A percentile compares a stretch with the other conserved stretches of the same genome.
These are phyloP conservation scores for Alternaria sp. DNA, from an alignment of 2,329 filamentous ascomycete species.

Conservation along the genomic window DNA sequence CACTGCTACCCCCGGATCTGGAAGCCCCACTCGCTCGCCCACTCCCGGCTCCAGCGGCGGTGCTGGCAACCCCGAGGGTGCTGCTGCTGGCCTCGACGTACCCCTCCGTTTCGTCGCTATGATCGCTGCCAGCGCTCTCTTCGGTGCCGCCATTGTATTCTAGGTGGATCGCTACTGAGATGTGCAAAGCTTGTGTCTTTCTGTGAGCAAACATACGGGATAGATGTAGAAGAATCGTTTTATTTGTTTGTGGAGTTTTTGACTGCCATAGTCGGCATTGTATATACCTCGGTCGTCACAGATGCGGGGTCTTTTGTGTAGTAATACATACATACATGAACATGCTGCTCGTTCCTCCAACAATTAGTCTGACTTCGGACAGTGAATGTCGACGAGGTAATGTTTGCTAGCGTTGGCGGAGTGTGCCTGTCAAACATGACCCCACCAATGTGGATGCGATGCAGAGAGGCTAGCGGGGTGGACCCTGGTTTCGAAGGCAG, in stretches of 20 bases:
- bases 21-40: conserved; percentile 34
- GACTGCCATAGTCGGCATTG: conserved; percentile 1
- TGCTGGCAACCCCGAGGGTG: conserved; percentile 15
- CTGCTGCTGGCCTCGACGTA: conserved; percentile 30
- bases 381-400: background rate
- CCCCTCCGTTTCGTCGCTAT: conserved; percentile 40
- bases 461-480: background rate
- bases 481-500: conserved; percentile 9
- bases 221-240: conserved; percentile 9
- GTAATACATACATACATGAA: conserved; percentile 11
- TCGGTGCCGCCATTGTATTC: conserved; percentile 41
- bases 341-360: background rate
- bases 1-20: conserved; percentile 38
- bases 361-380: background rate
- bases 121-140: conserved; percentile 38
- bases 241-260: conserved; percentile 7
- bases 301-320: conserved; percentile 14
- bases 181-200: background rate
- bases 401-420: background rate
- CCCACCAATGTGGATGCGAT: background rate
- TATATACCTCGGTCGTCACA: conserved; percentile 13
- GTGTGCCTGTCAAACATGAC: background rate
- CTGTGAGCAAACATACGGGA: conserved; percentile 3
- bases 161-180: conserved; percentile 19
- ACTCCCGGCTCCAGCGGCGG: conserved; percentile 9